Percentiles rank a stretch among this genome's conserved stretches.
These are phyloP conservation scores for Mortierella sp. DNA, from an alignment of 371 early-diverging fungal genomes.

Conservation along the genomic window DNA sequence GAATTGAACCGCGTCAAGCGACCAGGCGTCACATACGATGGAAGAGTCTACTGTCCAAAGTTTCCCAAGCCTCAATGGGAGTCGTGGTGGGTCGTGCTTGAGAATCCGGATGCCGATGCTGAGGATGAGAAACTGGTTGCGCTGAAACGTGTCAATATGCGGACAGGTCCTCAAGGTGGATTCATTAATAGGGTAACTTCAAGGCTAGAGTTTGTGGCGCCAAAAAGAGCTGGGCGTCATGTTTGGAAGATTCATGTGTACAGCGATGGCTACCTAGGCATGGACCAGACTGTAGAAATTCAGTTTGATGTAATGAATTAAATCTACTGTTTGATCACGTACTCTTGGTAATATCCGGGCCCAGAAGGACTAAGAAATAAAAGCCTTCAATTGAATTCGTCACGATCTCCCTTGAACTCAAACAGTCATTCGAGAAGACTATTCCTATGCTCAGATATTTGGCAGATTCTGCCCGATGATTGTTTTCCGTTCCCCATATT, in stretches of 20 bases:
- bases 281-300: conserved; percentile 75
- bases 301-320: conserved; percentile 62
- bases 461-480: conserved; percentile 64
- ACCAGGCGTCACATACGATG: conserved; percentile 66
- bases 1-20: conserved; percentile 55
- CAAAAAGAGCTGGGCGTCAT: conserved; percentile 73
- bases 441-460: conserved; percentile 74
- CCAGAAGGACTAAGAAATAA: not conserved
- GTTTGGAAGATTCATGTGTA: conserved; percentile 71
- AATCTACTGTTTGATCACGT: no score
- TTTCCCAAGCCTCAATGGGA: conserved; percentile 95
- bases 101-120: conserved; percentile 61
- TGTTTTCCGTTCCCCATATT: conserved; percentile 85
- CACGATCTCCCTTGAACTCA: conserved; percentile 73
- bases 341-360: no score
- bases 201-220: conserved; percentile 71
- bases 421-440: conserved; percentile 77
- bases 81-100: conserved; percentile 91
- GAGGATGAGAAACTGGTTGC: conserved; percentile 64
- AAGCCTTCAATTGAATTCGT: conserved; percentile 62
- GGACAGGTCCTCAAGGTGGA: conserved; percentile 65
- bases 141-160: conserved; percentile 81
- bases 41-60: conserved; percentile 75
- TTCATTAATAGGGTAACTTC: conserved; percentile 60
- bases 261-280: conserved; percentile 87